Conservation (phyloP, 306 rosid species). For the Begonia masoniana region DNA sequence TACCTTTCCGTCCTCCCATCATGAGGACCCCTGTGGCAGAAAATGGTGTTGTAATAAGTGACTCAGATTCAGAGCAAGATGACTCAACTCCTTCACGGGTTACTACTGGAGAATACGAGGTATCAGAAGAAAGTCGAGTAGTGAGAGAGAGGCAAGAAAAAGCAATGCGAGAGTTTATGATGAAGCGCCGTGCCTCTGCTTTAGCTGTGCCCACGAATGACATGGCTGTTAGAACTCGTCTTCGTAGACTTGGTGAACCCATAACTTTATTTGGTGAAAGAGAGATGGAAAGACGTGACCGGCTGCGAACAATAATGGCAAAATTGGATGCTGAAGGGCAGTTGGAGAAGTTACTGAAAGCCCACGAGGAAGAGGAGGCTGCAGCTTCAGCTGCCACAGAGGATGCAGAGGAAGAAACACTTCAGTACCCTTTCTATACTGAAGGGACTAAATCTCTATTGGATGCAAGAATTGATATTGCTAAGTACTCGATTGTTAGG, state of each 20-base stretch:
- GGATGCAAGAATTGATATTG: conserved; percentile 58
- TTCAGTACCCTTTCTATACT: conserved; percentile 77
- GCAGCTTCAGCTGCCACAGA: conserved; percentile 45
- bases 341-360: conserved; percentile 70
- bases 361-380: conserved; percentile 83
- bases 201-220: conserved; percentile 90
- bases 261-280: conserved; percentile 84
- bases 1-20: conserved; percentile 48
- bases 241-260: conserved; percentile 83
- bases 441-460: conserved; percentile 63
- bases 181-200: conserved; percentile 83
- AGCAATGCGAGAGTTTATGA: conserved; percentile 61
- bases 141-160: conserved; percentile 81
- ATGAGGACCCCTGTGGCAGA: conserved; percentile 30
- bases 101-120: conserved; percentile 46
- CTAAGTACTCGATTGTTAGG: conserved; percentile 50
- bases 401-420: conserved; percentile 52
- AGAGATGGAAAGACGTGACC: conserved; percentile 90
- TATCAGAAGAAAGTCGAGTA: conserved; percentile 71
- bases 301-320: conserved; percentile 70
- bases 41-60: conserved; percentile 57
- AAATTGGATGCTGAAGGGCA: conserved; percentile 75
- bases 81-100: conserved; percentile 20
- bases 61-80: conserved; percentile 51
- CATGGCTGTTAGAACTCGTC: conserved; percentile 81